Base-by-base conservation (phyloP, 2,329 filamentous ascomycete species). In the Aspergillus quadricinctus region DNA sequence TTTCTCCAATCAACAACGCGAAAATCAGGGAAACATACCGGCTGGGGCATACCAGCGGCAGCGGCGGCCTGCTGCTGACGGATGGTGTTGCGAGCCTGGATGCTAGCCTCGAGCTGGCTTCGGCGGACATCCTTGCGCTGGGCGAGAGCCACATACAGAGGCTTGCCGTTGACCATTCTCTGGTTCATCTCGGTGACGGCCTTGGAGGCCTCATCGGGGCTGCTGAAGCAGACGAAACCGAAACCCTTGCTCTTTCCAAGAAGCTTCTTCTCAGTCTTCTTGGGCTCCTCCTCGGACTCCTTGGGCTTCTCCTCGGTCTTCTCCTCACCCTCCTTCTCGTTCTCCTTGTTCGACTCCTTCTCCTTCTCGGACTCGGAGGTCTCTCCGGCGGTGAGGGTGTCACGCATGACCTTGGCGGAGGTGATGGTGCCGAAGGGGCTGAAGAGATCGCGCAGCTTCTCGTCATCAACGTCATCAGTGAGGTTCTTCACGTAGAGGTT, bases 401-500 rank as follows among this genome's bases (percentile, higher is more conserved):
- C 94, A 67, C 94, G 92, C 94, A 99, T 99, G 69, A 99, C 93
- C 87, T 97, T 97, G 70, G 94, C 93, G 40, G 94, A 97, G 59
- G 94, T 99, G 77, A 99, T 97, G 68, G 90, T 90, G 61, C 94
- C 94, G 69, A 89, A 97, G 65, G 91, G 84, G 71, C 87, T 81
- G 77, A 99, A 99, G 75, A 97, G 88, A 70, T 92, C 88, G 69
- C 94, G 92, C 61, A 99, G 86, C 84, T 96, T 96, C 71, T 99
- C 94, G 68, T 99, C 94, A 71, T 99, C 94, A 65, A 99, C 86
- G 59, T 97, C 94, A 66, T 99, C 94, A 64, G 92, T 89, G 59
- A 99, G 82, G 80, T 99, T 99, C 88, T 99, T 99, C 81, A 99
- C 94, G 82, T 99, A 99, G 50, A 99, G 85, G 82, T 99, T 99